These are phyloP conservation scores for Arthrinium phaeospermum DNA, from an alignment of 2,329 filamentous ascomycete genomes.

Conservation along the genomic window DNA sequence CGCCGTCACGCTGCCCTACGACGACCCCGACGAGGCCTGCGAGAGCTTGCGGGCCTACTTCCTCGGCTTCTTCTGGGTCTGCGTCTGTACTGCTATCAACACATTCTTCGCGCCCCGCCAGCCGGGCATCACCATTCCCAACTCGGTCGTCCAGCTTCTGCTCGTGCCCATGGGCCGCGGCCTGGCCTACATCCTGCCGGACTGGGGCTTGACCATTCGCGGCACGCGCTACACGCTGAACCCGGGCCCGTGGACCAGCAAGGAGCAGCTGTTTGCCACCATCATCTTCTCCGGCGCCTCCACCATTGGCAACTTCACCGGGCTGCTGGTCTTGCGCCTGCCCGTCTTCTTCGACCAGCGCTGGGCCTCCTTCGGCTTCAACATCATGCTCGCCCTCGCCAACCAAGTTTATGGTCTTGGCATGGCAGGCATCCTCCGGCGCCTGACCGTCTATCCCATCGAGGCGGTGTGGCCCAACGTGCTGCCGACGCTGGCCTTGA, in stretches of 20 bases:
- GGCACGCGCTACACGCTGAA: constrained; percentile 42
- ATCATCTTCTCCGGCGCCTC: constrained; percentile 66
- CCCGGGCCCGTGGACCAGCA: constrained; percentile 54
- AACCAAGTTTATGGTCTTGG: constrained; percentile 52
- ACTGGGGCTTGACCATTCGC: constrained; percentile 53
- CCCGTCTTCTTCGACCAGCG: constrained; percentile 56
- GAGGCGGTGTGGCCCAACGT: constrained; percentile 57
- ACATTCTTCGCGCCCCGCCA: constrained; percentile 64
- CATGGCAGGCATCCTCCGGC: constrained; percentile 52
- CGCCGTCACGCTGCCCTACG: constrained; percentile 48
- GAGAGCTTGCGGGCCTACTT: constrained; percentile 58
- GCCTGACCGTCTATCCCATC: constrained; percentile 59
- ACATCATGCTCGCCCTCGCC: constrained; percentile 50
- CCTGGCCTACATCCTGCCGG: constrained; percentile 57
- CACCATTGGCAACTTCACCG: constrained; percentile 53
- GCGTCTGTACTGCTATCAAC: constrained; percentile 57
- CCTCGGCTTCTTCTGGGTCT: constrained; percentile 57
- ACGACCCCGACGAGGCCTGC: constrained; percentile 46
- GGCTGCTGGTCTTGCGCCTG: constrained; percentile 56
- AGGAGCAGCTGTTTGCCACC: constrained; percentile 64
- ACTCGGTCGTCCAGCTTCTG: constrained; percentile 62
- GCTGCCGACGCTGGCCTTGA: constrained; percentile 54
- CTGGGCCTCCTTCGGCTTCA: constrained; percentile 55
- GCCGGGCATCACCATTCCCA: constrained; percentile 58
- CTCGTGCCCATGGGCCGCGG: constrained; percentile 60